Conservation (phyloP, 1,284 basidiomycete genomes). For the Rhodotorula mucilaginosa region DNA sequence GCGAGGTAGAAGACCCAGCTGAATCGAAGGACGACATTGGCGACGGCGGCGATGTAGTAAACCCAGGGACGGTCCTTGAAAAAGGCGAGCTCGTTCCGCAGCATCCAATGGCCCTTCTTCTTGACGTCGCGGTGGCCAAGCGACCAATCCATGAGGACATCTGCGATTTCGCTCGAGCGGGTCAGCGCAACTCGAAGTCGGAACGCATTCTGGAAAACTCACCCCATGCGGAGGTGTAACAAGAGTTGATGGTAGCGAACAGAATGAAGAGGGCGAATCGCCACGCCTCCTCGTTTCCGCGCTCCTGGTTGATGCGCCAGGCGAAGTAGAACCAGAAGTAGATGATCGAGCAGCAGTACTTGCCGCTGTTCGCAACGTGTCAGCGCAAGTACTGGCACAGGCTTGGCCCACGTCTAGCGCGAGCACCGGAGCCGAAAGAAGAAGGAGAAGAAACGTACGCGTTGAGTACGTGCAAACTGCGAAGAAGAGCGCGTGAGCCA, state of each 20-base stretch:
- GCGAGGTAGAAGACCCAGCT: constrained; percentile 40
- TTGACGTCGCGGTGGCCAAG: constrained; percentile 31
- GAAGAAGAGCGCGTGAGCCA: background rate
- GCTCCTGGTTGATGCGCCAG: constrained; percentile 23
- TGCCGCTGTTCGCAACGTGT: constrained; percentile 17
- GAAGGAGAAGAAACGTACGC: constrained; percentile 1
- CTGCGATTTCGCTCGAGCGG: background rate
- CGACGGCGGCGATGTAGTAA: constrained; percentile 41
- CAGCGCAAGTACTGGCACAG: too few species aligned
- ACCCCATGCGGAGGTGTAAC: constrained; percentile 32
- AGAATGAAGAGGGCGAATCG: constrained; percentile 34
- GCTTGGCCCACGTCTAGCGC: too few species aligned
- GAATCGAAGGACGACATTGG: constrained; percentile 41
- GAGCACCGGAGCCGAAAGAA: too few species aligned
- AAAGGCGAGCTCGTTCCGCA: constrained; percentile 41
- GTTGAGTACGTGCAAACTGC: constrained; percentile 35
- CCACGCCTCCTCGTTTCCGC: constrained; percentile 21
- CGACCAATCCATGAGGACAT: constrained; percentile 44
- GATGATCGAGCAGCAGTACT: constrained; percentile 28
- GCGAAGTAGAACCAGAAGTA: constrained; percentile 37
- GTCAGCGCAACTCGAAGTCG: background rate
- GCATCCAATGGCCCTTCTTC: constrained; percentile 22
- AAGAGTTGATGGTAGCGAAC: constrained; percentile 30
- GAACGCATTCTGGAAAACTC: background rate
- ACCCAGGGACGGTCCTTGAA: constrained; percentile 39